phyloP scores from a whole-genome alignment of 2,329 filamentous ascomycete species.

The Fonsecaea pugnacius region DNA sequence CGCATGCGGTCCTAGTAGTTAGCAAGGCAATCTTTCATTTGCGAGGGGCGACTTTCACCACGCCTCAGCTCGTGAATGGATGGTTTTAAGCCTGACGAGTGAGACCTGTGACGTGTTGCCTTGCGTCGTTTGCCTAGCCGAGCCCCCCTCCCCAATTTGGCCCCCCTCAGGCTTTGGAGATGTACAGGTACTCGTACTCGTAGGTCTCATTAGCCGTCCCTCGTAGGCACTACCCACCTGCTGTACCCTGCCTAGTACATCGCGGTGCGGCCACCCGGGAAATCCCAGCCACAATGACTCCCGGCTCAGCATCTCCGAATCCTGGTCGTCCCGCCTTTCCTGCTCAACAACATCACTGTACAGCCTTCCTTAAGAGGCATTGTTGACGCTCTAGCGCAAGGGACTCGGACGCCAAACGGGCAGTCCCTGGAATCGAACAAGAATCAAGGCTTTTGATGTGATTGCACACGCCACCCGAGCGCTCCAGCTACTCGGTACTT shows the following conservation, averaged over 20 bases:
- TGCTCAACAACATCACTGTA: neutral
- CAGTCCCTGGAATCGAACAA: neutral
- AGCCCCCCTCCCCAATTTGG: conserved; percentile 4
- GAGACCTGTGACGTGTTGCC: conserved; percentile 21
- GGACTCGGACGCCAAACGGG: neutral
- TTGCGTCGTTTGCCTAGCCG: conserved; percentile 24
- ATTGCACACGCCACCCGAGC: neutral
- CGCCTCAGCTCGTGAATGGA: conserved; percentile 2
- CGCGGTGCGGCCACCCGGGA: neutral
- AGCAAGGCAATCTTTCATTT: conserved; percentile 8
- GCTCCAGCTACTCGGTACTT: too few relatives aligned
- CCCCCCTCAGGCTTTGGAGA: neutral
- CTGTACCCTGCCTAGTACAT: neutral
- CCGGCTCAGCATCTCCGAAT: conserved; percentile 3
- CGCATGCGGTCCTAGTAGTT: conserved; percentile 9
- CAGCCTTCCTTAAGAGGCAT: neutral
- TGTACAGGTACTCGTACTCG: too few relatives aligned
- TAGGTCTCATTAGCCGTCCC: too few relatives aligned
- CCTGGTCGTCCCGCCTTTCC: neutral
- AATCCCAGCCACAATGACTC: conserved; percentile 1
- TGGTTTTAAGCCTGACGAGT: conserved; percentile 17
- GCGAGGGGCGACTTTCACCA: conserved; percentile 1
- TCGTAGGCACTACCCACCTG: too few relatives aligned
- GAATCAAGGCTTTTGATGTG: neutral
- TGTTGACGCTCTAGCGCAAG: neutral